Evolutionary conservation across 768 basidiomycete species (phyloP).

Genomic region (Auricularia cornea): DNA sequence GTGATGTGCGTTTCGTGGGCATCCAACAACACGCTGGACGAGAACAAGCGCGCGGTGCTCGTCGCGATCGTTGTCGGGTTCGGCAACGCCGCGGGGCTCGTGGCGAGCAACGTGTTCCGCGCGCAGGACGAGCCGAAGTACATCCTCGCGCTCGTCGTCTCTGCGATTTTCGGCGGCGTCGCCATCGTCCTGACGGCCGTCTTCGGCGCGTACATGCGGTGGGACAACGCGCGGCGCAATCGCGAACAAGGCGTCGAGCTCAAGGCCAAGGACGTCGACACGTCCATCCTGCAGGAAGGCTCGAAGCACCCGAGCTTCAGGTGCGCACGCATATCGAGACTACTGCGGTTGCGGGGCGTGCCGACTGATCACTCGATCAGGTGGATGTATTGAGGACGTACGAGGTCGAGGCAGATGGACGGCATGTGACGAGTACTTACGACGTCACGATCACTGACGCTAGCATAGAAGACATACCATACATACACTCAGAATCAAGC

Average conservation of each 20-base stretch:
- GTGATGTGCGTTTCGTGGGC: slow-evolving; percentile 22
- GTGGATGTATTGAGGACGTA: too few relatives aligned
- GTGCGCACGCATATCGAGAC: slow-evolving; percentile 24
- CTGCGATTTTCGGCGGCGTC: slow-evolving; percentile 40
- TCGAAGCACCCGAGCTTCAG: slow-evolving; percentile 35
- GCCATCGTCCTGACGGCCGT: slow-evolving; percentile 36
- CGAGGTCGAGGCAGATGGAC: too few relatives aligned
- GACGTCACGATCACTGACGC: too few relatives aligned
- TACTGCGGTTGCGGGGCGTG: too few relatives aligned
- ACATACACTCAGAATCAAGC: too few relatives aligned
- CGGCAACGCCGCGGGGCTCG: slow-evolving; percentile 35
- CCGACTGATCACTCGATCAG: too few relatives aligned
- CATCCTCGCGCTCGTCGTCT: slow-evolving; percentile 39
- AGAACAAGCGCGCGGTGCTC: slow-evolving; percentile 40
- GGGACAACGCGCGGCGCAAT: slow-evolving; percentile 39
- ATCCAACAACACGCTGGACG: slow-evolving; percentile 42
- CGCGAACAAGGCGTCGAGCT: slow-evolving; percentile 7
- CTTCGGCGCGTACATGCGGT: slow-evolving; percentile 43
- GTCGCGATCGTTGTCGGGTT: slow-evolving; percentile 46
- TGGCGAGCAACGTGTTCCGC: slow-evolving; percentile 45
- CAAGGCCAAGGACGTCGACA: slow-evolving; percentile 37
- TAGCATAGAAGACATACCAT: too few relatives aligned
- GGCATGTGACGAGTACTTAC: too few relatives aligned
- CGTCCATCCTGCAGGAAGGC: slow-evolving; percentile 35
- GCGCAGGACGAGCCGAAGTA: slow-evolving; percentile 43